Evolutionary conservation across 176 grass and related monocot species (phyloP).

Genomic region (Lolium rigidum): DNA sequence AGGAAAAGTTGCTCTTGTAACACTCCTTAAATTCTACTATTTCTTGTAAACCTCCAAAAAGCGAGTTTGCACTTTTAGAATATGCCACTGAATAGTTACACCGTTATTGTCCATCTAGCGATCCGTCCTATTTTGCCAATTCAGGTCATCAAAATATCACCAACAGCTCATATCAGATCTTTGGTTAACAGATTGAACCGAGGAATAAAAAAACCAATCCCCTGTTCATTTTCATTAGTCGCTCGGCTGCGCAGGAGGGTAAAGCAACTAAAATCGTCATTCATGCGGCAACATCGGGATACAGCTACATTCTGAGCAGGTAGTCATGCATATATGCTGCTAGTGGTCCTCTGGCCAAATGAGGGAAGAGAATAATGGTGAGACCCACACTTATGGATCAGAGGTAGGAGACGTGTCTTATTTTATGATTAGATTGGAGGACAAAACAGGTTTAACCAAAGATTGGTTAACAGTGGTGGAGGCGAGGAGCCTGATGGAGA

Average conservation of each 20-base stretch:
- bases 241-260: neutral
- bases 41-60: neutral
- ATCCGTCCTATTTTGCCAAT: neutral
- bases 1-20: neutral
- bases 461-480: neutral
- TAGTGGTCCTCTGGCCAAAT: neutral
- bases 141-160: neutral
- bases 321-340: neutral
- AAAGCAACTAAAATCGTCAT: neutral
- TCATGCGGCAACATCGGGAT: neutral
- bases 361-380: neutral
- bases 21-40: neutral
- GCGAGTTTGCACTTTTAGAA: neutral
- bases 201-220: neutral
- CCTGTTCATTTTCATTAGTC: neutral
- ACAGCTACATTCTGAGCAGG: neutral
- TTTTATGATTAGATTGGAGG: neutral
- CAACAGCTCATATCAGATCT: conserved; percentile 1
- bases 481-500: neutral
- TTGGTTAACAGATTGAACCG: neutral
- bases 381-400: neutral
- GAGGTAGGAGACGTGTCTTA: neutral
- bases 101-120: neutral
- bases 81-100: neutral
- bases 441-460: neutral